phyloP scores from a whole-genome alignment of 129 eudicot species.

The Artemisia argyi region DNA sequence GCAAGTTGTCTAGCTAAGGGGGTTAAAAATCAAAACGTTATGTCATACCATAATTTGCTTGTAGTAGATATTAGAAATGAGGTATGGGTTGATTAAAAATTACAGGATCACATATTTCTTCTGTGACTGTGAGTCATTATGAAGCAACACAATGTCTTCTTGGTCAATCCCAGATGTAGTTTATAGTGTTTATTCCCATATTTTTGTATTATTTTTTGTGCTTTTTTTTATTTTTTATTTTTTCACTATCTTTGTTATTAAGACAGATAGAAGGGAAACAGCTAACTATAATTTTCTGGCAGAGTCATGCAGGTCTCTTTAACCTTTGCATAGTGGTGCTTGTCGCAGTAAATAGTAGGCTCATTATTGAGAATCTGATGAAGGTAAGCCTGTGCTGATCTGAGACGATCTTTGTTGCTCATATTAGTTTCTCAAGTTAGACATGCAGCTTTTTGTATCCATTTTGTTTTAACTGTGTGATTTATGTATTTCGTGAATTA shows the following conservation, averaged over 20 bases:
- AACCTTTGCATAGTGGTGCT: slow-evolving; percentile 98
- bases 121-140: not conserved
- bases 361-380: slow-evolving; percentile 93
- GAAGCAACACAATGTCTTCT: not conserved
- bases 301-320: slow-evolving; percentile 99
- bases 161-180: not conserved
- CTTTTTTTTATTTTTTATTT: slow-evolving; percentile 12
- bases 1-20: not conserved
- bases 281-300: slow-evolving; percentile 30
- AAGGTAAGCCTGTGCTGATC: slow-evolving; percentile 54
- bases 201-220: not conserved
- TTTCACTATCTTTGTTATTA: slow-evolving; percentile 6
- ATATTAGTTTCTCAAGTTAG: not conserved
- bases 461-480: not conserved
- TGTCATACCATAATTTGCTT: not conserved
- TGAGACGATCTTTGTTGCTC: not conserved
- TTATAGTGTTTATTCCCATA: not conserved
- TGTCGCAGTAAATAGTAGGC: slow-evolving; percentile 94
- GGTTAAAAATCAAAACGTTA: not conserved
- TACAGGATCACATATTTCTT: not conserved
- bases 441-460: slow-evolving; percentile 1
- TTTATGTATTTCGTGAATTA: slow-evolving; percentile 5
- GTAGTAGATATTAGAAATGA: not conserved
- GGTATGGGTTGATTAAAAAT: not conserved
- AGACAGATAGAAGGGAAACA: slow-evolving; percentile 11